Base-by-base conservation (phyloP, 768 basidiomycete species). In the Leccinum subgranulosum region DNA sequence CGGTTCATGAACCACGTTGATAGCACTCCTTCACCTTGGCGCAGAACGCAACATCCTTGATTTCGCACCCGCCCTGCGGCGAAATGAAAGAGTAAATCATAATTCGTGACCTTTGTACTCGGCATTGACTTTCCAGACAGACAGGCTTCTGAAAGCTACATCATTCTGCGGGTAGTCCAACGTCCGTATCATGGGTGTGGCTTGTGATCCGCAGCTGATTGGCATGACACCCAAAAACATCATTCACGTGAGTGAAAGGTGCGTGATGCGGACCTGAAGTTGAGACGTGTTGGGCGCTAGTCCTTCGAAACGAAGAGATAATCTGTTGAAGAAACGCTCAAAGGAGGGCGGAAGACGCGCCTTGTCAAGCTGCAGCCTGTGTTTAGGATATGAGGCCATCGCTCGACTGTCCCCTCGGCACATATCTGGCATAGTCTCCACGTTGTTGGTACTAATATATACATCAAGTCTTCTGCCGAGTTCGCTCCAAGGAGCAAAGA, bases 301-400 rank as follows among this genome's bases (percentile, higher is more conserved):
- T 84, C 84, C 65, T 87, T 90, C 69, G 82, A 87, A 70, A 84
- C 82, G 29, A 79, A 81, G 62, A 77, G 85, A 34, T 88, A 89
- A 41, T 19, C 10, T 74, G 88, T 89, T 65, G 86, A 86, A 48
- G 72, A 77, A 59, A 72, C 76, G 45, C 80, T 82, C 60, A 64
- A 76, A 36, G 77, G 83, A 70, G 77, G 87, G 67, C 81, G 76
- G 61, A 67, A 73, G 66, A 80, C 79, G 57, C 74, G 75, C 60
- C 69, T 82, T 49, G 63, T 69, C 55, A 58, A 57, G 49, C 39
- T 60, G 39, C 56, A 57, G 34, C 31, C 23, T 31, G 17, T 39
- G n/a, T 43, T 43, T 19, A 43, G 41, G 9, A 19, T 41, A 41
- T 11, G 41, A 51, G 36, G 27, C 33, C 36, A 48, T 47, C 49